Percentiles rank a stretch among this genome's conserved stretches.
Evolutionary conservation across 768 basidiomycete genomes (phyloP).

Genomic region (Lactifluus subvellereus): DNA sequence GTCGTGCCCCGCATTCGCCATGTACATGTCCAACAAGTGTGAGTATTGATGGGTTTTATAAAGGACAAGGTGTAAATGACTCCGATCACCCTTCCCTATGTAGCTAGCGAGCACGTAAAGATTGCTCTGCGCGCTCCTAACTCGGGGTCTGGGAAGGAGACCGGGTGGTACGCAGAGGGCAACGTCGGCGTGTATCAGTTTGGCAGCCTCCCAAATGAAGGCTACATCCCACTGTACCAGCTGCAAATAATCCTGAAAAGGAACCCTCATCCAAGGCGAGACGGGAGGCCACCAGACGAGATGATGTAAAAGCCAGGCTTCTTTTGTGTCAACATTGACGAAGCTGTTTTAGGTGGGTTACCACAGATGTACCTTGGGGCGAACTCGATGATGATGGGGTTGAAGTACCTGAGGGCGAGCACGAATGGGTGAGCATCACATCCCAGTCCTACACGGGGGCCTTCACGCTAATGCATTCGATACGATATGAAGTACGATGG

Average conservation of each 20-base stretch:
- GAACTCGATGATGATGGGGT: slow-evolving; percentile 11
- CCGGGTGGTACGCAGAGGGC: slow-evolving; percentile 19
- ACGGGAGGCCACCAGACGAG: slow-evolving; percentile 11
- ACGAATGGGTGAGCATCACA: slow-evolving; percentile 7
- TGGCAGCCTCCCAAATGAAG: slow-evolving; percentile 11
- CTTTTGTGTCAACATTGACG: background rate
- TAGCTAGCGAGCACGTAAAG: slow-evolving; percentile 14
- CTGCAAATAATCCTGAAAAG: slow-evolving; percentile 4
- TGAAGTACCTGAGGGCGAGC: background rate
- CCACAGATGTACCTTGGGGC: slow-evolving; percentile 7
- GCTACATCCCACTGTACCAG: slow-evolving; percentile 11
- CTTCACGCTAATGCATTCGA: background rate
- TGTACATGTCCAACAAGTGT: slow-evolving; percentile 20
- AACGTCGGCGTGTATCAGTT: slow-evolving; percentile 19
- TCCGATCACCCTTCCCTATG: background rate
- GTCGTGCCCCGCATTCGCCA: slow-evolving; percentile 15
- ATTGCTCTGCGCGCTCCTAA: slow-evolving; percentile 11
- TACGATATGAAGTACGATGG: background rate
- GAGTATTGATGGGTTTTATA: background rate
- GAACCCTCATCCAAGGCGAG: slow-evolving; percentile 9
- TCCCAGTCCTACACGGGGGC: background rate
- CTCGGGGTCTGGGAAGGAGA: background rate
- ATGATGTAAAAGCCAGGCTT: background rate
- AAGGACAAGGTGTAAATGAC: background rate
- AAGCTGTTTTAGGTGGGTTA: slow-evolving; percentile 9